Evolutionary conservation across 2,329 filamentous ascomycete genomes (phyloP).

Genomic region (Trematosphaeria pertusa): DNA sequence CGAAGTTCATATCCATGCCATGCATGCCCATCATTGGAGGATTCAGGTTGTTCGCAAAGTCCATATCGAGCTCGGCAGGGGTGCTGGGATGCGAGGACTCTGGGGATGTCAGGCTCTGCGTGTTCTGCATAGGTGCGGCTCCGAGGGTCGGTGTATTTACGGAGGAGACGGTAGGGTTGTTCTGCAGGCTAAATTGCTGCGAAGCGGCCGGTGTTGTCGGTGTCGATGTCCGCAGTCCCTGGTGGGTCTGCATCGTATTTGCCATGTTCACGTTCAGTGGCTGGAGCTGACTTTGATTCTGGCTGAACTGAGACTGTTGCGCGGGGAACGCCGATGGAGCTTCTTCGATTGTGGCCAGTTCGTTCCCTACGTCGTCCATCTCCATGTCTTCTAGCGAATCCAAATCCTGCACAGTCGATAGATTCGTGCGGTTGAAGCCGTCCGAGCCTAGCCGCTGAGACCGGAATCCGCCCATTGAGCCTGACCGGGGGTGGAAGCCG

Average conservation of each 20-base stretch:
- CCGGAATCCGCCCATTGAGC: slow-evolving; percentile 41
- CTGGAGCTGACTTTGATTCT: slow-evolving; percentile 63
- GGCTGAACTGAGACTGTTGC: slow-evolving; percentile 61
- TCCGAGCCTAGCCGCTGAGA: slow-evolving; percentile 49
- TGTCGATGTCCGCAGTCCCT: slow-evolving; percentile 83
- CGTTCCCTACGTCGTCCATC: slow-evolving; percentile 79
- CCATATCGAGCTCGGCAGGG: slow-evolving; percentile 77
- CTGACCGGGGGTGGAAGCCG: slow-evolving; percentile 50
- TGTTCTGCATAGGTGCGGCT: slow-evolving; percentile 72
- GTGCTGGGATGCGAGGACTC: slow-evolving; percentile 74
- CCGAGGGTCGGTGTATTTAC: slow-evolving; percentile 94
- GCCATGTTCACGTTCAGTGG: slow-evolving; percentile 84
- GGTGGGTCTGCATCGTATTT: slow-evolving; percentile 70
- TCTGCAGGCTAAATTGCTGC: slow-evolving; percentile 74
- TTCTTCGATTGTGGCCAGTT: slow-evolving; percentile 67
- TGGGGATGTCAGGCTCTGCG: slow-evolving; percentile 66
- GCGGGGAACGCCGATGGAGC: slow-evolving; percentile 69
- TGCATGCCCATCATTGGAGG: slow-evolving; percentile 46
- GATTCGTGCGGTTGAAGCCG: slow-evolving; percentile 47
- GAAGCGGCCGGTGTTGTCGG: slow-evolving; percentile 79
- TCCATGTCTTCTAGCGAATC: slow-evolving; percentile 95
- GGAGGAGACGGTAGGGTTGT: slow-evolving; percentile 95
- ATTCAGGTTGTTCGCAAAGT: slow-evolving; percentile 61
- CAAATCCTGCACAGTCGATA: slow-evolving; percentile 65
- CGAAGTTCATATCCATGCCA: slow-evolving; percentile 41